Percentiles rank a stretch among this genome's conserved stretches.
phyloP scores from a whole-genome alignment of 2,329 filamentous ascomycete species.

The Hymenoscyphus repandus region DNA sequence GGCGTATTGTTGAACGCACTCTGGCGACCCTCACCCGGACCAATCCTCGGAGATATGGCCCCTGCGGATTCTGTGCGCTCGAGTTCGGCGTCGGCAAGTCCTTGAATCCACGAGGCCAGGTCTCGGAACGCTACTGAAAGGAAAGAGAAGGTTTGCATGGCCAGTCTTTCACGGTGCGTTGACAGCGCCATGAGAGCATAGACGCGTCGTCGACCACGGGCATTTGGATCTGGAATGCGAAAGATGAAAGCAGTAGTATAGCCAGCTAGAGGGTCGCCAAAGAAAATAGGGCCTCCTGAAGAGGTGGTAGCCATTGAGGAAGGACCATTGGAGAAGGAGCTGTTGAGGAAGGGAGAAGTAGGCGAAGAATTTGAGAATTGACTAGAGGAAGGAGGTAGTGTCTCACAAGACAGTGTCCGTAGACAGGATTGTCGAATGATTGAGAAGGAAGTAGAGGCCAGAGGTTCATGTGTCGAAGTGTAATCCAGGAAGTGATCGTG shows the following conservation, averaged over 20 bases:
- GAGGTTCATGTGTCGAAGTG: constrained; percentile 62
- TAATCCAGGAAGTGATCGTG: constrained; percentile 64
- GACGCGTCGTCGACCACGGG: constrained; percentile 62
- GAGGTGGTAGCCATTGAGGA: constrained; percentile 40
- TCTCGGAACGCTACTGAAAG: constrained; percentile 59
- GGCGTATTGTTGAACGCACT: constrained; percentile 16
- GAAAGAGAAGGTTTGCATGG: constrained; percentile 61
- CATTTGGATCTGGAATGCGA: constrained; percentile 62
- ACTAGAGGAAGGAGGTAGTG: constrained; percentile 48
- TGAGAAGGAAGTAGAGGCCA: constrained; percentile 58
- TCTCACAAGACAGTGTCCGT: constrained; percentile 62
- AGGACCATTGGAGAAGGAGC: constrained; percentile 34
- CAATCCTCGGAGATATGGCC: constrained; percentile 3
- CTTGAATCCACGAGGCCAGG: constrained; percentile 60
- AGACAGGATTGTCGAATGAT: constrained; percentile 61
- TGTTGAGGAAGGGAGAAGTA: constrained; percentile 37
- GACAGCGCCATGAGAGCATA: constrained; percentile 63
- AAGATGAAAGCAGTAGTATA: constrained; percentile 69
- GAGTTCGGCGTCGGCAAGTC: constrained; percentile 57
- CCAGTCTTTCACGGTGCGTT: constrained; percentile 58
- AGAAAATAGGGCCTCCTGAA: constrained; percentile 63
- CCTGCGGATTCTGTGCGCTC: constrained; percentile 36
- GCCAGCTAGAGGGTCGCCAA: constrained; percentile 58
- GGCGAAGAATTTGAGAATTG: constrained; percentile 34
- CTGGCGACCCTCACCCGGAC: constrained; percentile 3